phyloP scores from a whole-genome alignment of 495 filamentous ascomycete species.

The Pseudomonodictys pantanalensis region DNA sequence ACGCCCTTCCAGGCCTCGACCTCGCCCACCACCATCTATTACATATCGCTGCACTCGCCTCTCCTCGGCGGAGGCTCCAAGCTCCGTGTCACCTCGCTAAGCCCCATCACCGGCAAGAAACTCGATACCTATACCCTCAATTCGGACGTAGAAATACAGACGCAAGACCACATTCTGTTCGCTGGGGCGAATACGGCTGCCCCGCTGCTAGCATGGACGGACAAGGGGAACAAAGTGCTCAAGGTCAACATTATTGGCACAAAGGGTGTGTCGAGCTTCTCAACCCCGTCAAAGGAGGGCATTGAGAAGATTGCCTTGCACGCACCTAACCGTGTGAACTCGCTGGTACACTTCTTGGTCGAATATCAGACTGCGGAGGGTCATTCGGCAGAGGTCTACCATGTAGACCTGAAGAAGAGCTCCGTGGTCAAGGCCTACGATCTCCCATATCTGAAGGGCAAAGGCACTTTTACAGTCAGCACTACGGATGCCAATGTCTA shows the following conservation, averaged over 20 bases:
- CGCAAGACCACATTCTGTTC: constrained; percentile 66
- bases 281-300: constrained; percentile 54
- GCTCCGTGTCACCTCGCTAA: constrained; percentile 69
- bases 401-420: constrained; percentile 67
- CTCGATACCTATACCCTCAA: constrained; percentile 62
- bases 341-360: constrained; percentile 76
- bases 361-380: constrained; percentile 69
- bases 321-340: constrained; percentile 65
- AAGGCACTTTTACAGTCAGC: constrained; percentile 75
- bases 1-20: constrained; percentile 75
- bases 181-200: constrained; percentile 81
- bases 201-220: constrained; percentile 79
- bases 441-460: constrained; percentile 64
- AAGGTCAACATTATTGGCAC: constrained; percentile 79
- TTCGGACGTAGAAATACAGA: constrained; percentile 68
- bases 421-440: constrained; percentile 69
- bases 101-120: constrained; percentile 66
- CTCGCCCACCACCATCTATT: constrained; percentile 69
- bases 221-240: constrained; percentile 62
- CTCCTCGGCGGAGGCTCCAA: constrained; percentile 58
- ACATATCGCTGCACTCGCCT: constrained; percentile 70
- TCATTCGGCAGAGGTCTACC: constrained; percentile 83
- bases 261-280: constrained; percentile 56
- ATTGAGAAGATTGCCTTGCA: constrained; percentile 68
- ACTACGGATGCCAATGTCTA: constrained; percentile 77